phyloP scores from a whole-genome alignment of 306 rosid genomes.

The Pachyrhizus erosus region DNA sequence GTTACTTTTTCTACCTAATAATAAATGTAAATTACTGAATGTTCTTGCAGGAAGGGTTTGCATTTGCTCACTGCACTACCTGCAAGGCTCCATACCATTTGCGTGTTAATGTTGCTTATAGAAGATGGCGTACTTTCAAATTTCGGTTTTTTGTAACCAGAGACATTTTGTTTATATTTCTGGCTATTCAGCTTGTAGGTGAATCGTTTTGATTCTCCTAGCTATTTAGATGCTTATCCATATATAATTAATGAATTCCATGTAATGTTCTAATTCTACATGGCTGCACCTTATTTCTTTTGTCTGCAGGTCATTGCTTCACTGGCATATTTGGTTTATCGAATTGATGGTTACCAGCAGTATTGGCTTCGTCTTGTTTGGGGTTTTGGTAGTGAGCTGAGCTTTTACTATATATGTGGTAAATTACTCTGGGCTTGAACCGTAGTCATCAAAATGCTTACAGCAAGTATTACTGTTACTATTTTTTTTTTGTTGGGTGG shows the following conservation, averaged over 20 bases:
- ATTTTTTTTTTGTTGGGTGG: background rate
- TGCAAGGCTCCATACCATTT: slow-evolving; percentile 84
- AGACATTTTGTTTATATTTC: slow-evolving; percentile 76
- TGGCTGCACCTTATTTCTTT: slow-evolving; percentile 18
- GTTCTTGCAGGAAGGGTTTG: slow-evolving; percentile 84
- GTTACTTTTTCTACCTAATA: background rate
- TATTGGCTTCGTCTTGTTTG: slow-evolving; percentile 72
- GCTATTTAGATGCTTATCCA: background rate
- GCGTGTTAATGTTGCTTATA: slow-evolving; percentile 73
- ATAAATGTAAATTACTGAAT: slow-evolving; percentile 21
- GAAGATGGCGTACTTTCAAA: slow-evolving; percentile 86
- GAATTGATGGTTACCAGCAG: slow-evolving; percentile 64
- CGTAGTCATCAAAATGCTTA: background rate
- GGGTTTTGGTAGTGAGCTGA: slow-evolving; percentile 66
- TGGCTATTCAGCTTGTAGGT: slow-evolving; percentile 78
- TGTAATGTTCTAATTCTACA: slow-evolving; percentile 7
- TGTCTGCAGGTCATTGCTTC: slow-evolving; percentile 70
- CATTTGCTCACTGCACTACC: slow-evolving; percentile 91
- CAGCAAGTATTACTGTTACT: background rate
- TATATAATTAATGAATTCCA: slow-evolving; percentile 8
- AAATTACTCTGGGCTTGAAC: slow-evolving; percentile 38
- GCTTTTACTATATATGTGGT: slow-evolving; percentile 81
- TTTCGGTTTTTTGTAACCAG: slow-evolving; percentile 85
- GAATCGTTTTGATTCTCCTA: slow-evolving; percentile 37
- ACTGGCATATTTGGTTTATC: slow-evolving; percentile 69